Evolutionary conservation across 352 stramenopile species (phyloP), one percentile per base, ranked within the genome.

Genomic region (Phytopythium delawarense): DNA sequence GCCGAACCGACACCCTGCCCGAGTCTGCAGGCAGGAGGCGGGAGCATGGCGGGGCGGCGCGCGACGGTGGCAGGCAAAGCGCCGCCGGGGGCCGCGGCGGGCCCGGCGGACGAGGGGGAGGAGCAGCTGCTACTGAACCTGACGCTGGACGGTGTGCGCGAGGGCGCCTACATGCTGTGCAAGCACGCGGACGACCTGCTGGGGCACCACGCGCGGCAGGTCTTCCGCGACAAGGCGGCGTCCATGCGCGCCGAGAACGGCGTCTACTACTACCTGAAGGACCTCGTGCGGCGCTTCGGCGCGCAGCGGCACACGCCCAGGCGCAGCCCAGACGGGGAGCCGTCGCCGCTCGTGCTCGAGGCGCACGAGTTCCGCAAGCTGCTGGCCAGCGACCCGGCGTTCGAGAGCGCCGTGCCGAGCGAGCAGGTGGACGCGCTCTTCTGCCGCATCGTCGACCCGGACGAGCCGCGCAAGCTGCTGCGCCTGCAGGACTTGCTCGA

Each of bases 241-340:
- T 91, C 82, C 9, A 91, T 88, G 78, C 84, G 84, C 18, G 84
- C 80, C 11, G 76, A 88, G 61, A 94, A 94, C 67, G 82, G 80
- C 57, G 85, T 94, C 42, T 94, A 90, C 70, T 94, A 91, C 72
- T 91, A 89, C 61, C 67, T 94, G 44, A 94, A 94, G 63, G 81
- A 88, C n/a, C 66, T 92, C 25, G 88, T 94, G 73, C 79, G 76
- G 59, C 84, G 73, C 50, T 92, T 89, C 45, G 78, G 76, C 7
- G 70, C 65, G 56, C 65, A 80, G 66, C 65, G 76, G 20, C 69
- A 87, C 45, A 49, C 72, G 25, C 57, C 67, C 30, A 79, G 75
- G 45, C 69, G 79, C 52, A 87, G 80, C 62, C 70, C 73, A 39
- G 57, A 74, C 5, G 54, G 55, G 3, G 71, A 84, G 51, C 70